Conservation (phyloP, 1,139 yeast genomes). For the Hemisphaericaspora xylanilytica region DNA sequence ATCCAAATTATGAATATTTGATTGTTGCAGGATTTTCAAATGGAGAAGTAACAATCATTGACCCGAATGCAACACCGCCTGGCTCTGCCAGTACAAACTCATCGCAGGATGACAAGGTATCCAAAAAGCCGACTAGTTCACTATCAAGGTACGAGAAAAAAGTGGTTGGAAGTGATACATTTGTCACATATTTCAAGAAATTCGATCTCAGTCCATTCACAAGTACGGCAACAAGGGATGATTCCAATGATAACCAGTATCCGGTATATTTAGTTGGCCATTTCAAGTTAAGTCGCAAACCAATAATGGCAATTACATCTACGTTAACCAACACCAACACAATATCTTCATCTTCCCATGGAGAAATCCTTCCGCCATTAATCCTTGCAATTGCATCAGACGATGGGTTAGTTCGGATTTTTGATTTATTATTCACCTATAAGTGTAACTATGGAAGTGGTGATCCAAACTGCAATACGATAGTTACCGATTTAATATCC, state of each 20-base stretch:
- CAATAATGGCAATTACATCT: conserved; percentile 40
- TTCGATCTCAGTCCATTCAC: conserved; percentile 37
- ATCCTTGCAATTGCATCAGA: conserved; percentile 55
- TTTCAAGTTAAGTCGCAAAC: conserved; percentile 57
- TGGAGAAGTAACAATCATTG: conserved; percentile 39
- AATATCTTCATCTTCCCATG: conserved; percentile 3
- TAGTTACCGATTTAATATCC: conserved; percentile 58
- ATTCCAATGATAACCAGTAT: conserved; percentile 6
- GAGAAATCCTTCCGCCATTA: conserved; percentile 37
- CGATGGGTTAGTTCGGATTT: conserved; percentile 63
- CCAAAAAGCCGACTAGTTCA: conserved; percentile 5
- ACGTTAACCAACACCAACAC: conserved; percentile 17
- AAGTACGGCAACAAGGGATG: background rate
- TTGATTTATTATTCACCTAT: conserved; percentile 44
- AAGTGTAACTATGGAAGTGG: conserved; percentile 20
- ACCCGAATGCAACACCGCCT: conserved; percentile 27
- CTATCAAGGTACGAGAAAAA: conserved; percentile 22
- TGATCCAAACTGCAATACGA: conserved; percentile 30
- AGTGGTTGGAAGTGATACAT: conserved; percentile 34
- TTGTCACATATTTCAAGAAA: conserved; percentile 38
- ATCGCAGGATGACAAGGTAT: conserved; percentile 5
- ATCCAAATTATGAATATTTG: conserved; percentile 31
- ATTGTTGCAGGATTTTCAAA: conserved; percentile 40
- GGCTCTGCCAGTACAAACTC: conserved; percentile 9
- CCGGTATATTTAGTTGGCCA: conserved; percentile 44